Evolutionary conservation across 2,329 filamentous ascomycete species (phyloP), one percentile per base, ranked within the genome.

Genomic region (Calonectria leucothoes): DNA sequence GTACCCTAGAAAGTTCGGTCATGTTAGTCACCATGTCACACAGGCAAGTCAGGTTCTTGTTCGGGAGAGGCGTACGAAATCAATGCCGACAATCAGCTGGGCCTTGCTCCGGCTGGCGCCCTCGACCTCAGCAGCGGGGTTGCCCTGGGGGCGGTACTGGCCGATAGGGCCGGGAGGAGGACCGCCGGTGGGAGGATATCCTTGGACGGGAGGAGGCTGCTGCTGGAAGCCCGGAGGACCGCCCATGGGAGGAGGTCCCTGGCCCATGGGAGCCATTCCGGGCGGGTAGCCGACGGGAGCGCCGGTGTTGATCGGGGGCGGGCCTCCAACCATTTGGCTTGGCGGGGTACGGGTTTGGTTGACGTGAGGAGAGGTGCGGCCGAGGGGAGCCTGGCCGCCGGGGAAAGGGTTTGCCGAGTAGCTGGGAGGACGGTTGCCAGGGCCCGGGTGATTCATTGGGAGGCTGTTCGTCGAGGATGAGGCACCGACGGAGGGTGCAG

Each of bases 11-110:
- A 66, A 20, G 31, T 61, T 27, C 69, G n/a, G 20, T 63, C 63
- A 65, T 25, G 33, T 79, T 76, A 72, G 72, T 72, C 25, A 77
- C 57, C 35, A n/a, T 51, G 57, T 45, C 63, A 35, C 31, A 37
- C 66, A 27, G 29, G 51, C n/a, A 57, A 49, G n/a, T 15, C 17
- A 33, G 27, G 29, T 23, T 35, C 25, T 11, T 63, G 33, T n/a
- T 63, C 15, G 20, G 33, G 31, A 11, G 65, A 49, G 51, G 81
- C 93, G 87, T 88, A 98, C 97, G 89, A 99, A 99, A 86, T 99
- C 97, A 83, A 99, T 98, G 78, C 97, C 97, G 69, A 99, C 97
- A 84, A 99, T 99, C 81, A 99, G 89, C 88, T 98, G 97, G 67
- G 97, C 94, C 89, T 98, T 98, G 88, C 93, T 98, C 83, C 95